Percentiles rank a stretch among this genome's conserved stretches.
phyloP scores from a whole-genome alignment of 1,284 basidiomycete genomes.

The Stereum hirsutum region DNA sequence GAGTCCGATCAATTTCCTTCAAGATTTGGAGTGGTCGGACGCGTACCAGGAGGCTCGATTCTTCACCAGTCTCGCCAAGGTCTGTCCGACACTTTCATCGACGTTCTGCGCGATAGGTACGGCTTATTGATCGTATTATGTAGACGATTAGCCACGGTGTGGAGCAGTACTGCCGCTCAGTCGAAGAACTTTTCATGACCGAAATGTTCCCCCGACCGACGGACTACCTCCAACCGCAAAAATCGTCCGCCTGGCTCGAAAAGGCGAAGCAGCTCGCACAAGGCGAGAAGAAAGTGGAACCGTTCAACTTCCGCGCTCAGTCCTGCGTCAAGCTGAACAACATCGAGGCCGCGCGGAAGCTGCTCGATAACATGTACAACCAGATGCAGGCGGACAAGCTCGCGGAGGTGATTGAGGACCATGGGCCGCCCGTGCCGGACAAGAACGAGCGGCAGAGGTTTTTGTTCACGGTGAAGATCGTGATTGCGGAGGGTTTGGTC shows the following conservation, averaged over 20 bases:
- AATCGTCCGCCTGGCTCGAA: slow-evolving; percentile 92
- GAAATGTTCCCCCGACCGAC: slow-evolving; percentile 89
- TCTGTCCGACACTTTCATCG: slow-evolving; percentile 20
- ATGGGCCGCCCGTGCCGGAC: slow-evolving; percentile 61
- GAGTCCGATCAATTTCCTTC: slow-evolving; percentile 84
- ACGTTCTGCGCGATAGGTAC: background rate
- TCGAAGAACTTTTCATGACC: slow-evolving; percentile 85
- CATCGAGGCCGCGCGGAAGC: slow-evolving; percentile 83
- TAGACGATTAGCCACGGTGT: slow-evolving; percentile 89
- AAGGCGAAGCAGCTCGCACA: slow-evolving; percentile 79
- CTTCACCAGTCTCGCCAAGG: slow-evolving; percentile 82
- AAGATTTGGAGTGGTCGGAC: slow-evolving; percentile 90
- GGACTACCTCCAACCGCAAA: slow-evolving; percentile 70
- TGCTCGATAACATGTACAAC: slow-evolving; percentile 91
- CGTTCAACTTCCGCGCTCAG: slow-evolving; percentile 90
- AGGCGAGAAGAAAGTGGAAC: slow-evolving; percentile 85
- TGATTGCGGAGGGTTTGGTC: slow-evolving; percentile 79
- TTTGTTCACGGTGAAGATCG: slow-evolving; percentile 92
- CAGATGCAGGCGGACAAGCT: slow-evolving; percentile 89
- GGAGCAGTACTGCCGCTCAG: slow-evolving; percentile 83
- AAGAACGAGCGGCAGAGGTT: slow-evolving; percentile 60
- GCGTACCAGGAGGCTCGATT: slow-evolving; percentile 85
- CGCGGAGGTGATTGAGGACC: slow-evolving; percentile 51
- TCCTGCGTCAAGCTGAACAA: slow-evolving; percentile 98
- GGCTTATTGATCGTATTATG: background rate